A percentile compares a stretch with the other conserved stretches of the same genome.
phyloP scores from a whole-genome alignment of 208 protist genomes.

The Trypanosoma theileri region DNA sequence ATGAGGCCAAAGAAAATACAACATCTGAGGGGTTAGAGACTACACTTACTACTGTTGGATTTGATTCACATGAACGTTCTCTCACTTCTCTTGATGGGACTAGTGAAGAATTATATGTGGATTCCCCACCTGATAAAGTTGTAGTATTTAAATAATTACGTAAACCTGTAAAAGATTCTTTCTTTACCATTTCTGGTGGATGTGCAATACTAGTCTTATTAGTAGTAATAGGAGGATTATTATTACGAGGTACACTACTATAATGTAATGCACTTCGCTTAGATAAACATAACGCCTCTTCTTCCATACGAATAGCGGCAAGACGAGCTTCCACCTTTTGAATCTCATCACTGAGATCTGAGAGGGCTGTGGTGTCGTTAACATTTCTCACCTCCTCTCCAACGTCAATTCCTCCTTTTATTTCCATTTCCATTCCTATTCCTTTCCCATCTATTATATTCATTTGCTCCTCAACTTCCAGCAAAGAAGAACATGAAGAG shows the following conservation, averaged over 20 bases:
- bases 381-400: background rate
- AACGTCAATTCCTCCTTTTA: background rate
- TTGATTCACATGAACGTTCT: background rate
- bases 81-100: no score
- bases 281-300: conserved; percentile 5
- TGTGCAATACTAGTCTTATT: no score
- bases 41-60: background rate
- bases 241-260: no score
- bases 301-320: conserved; percentile 15
- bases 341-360: conserved; percentile 32
- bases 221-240: no score
- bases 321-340: conserved; percentile 30
- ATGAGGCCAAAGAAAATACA: conserved; percentile 34
- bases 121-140: no score
- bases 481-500: no score
- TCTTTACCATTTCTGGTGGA: no score
- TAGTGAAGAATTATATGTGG: no score
- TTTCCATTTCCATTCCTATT: background rate
- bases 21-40: background rate
- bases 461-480: background rate
- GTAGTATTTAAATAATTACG: no score
- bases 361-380: conserved; percentile 18
- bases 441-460: background rate
- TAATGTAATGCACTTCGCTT: background rate
- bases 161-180: no score